Base-by-base conservation (phyloP, 495 filamentous ascomycete species). In the Talaromyces borbonicus region DNA sequence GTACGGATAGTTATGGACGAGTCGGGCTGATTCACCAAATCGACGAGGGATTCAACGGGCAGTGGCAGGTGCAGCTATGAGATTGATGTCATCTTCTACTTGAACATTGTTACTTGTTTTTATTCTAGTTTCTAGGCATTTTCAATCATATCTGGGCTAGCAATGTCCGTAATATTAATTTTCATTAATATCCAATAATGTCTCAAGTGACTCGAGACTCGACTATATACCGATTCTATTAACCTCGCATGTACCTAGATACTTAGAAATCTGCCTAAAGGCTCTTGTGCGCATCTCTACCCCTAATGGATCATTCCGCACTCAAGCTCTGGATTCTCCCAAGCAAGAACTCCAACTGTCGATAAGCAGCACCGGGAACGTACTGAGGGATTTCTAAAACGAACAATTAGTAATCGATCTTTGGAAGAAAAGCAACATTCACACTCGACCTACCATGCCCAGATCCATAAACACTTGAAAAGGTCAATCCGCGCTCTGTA, bases 401-500 rank as follows among this genome's bases (percentile, higher is more conserved):
- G 11, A 24, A 16, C 49, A 16, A 46, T 40, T n/a, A n/a, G 35
- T 29, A 8, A 20, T 1, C n/a, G 14, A 9, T 15, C 1, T 35
- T 16, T 16, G 11, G 20, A 3, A 36, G 5, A 8, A 43, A 26
- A 26, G 39, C 30, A 9, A 14, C 40, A n/a, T 11, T 20, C 5
- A 8, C 7, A 4, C 11, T 5, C 4, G 18, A 59, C 53, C 52
- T 24, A 80, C 66, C 74, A 75, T 82, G 83, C 0, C 83, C 83
- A 12, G 74, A 60, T 1, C 74, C 58, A 36, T 71, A 67, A 6
- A 84, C 67, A 18, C 65, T 63, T n/a, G 75, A 67, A 47, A 73
- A 87, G 0, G 84, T 87, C 37, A 89, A 64, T 0, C 81, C 81
- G 12, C 85, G 68, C 65, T 88, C 84, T 0, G 75, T 78, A 38